A percentile compares a stretch with the other conserved stretches of the same genome.
These are phyloP conservation scores for Populus alba DNA, from an alignment of 345 rosid species.

Conservation along the genomic window DNA sequence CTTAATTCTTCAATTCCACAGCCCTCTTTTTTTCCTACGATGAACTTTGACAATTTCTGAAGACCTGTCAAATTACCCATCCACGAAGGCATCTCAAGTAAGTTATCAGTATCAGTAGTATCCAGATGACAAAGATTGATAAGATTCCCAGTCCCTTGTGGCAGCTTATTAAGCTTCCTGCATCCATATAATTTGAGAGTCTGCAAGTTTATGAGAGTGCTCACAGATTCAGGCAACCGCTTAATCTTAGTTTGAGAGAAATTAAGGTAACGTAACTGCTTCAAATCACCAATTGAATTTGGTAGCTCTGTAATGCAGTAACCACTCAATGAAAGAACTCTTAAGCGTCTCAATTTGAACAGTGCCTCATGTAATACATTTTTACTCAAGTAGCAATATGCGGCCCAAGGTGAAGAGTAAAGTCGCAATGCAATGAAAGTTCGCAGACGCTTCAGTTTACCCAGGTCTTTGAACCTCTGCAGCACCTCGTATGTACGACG, in stretches of 20 bases:
- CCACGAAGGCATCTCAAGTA: slow-evolving; percentile 34
- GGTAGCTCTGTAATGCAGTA: slow-evolving; percentile 4
- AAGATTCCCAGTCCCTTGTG: slow-evolving; percentile 29
- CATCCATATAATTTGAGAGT: slow-evolving; percentile 29
- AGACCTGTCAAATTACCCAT: slow-evolving; percentile 31
- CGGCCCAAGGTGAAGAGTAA: not conserved
- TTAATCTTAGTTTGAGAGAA: slow-evolving; percentile 8
- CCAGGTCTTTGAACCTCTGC: not conserved
- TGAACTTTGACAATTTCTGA: slow-evolving; percentile 32
- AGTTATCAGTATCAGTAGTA: slow-evolving; percentile 11
- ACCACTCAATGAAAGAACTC: slow-evolving; percentile 6
- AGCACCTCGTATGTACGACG: not conserved
- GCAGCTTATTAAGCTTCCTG: slow-evolving; percentile 24
- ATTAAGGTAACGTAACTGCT: slow-evolving; percentile 7
- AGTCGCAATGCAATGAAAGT: not conserved
- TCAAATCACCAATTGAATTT: slow-evolving; percentile 5
- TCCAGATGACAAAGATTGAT: slow-evolving; percentile 34
- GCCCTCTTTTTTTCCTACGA: slow-evolving; percentile 23
- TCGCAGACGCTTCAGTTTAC: not conserved
- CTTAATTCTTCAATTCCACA: slow-evolving; percentile 30
- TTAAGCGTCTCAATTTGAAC: not conserved
- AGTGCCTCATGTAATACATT: not conserved
- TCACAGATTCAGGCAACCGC: not conserved
- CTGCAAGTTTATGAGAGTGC: slow-evolving; percentile 16
- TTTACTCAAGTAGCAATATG: not conserved